phyloP scores from a whole-genome alignment of 805 yeast genomes.

The Lipomyces oligophaga region DNA sequence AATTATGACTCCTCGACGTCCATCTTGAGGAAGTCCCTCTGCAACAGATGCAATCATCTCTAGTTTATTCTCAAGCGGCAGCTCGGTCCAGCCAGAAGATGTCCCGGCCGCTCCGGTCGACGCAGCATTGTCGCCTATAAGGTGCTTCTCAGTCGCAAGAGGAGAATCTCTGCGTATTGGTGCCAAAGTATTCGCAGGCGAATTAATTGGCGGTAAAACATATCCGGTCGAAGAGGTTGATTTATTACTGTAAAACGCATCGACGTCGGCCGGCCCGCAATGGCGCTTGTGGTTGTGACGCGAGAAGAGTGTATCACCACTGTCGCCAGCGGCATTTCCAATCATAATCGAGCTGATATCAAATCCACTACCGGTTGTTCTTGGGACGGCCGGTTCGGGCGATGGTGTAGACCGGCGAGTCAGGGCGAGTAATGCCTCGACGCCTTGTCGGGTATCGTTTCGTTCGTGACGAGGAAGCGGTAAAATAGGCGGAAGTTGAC shows the following conservation, averaged over 20 bases:
- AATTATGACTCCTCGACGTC: constrained; percentile 22
- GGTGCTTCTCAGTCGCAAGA: too few species aligned
- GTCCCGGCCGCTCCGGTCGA: neutral
- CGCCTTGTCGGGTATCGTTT: constrained; percentile 26
- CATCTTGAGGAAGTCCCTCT: constrained; percentile 1
- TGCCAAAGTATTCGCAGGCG: too few species aligned
- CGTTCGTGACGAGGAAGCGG: constrained; percentile 10
- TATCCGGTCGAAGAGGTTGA: neutral
- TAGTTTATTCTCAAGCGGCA: constrained; percentile 3
- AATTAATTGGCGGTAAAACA: neutral
- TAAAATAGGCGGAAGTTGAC: constrained; percentile 6
- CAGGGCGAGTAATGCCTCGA: constrained; percentile 25
- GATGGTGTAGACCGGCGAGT: constrained; percentile 1
- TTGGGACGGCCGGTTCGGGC: constrained; percentile 2
- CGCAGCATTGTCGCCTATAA: too few species aligned
- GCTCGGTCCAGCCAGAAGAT: neutral
- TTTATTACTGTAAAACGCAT: too few species aligned
- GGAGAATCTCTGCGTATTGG: too few species aligned
- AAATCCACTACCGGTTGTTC: constrained; percentile 6
- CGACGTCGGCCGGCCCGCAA: too few species aligned
- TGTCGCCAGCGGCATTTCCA: too few species aligned
- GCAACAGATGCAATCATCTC: constrained; percentile 1
- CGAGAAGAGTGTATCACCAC: too few species aligned
- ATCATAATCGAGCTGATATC: too few species aligned
- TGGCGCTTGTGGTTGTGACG: too few species aligned